Evolutionary conservation across 306 rosid species (phyloP).

Genomic region (Trifolium fragiferum): DNA sequence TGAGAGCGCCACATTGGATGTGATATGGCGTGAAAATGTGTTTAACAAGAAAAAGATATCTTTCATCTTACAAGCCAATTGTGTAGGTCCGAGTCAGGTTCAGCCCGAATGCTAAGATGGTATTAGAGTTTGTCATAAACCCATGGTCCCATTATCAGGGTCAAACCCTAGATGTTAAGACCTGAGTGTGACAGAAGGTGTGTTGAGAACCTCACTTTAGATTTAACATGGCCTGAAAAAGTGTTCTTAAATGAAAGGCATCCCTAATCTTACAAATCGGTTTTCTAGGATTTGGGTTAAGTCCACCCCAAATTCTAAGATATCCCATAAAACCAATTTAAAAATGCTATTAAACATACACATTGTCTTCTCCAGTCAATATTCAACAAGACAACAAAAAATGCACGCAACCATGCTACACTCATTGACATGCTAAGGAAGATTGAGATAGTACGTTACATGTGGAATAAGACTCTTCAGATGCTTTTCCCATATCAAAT

Average conservation of each 20-base stretch:
- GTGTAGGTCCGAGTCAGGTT: background rate
- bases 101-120: background rate
- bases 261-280: background rate
- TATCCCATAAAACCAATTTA: constrained; percentile 31
- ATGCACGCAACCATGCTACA: constrained; percentile 13
- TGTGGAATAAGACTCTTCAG: constrained; percentile 94
- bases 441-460: constrained; percentile 50
- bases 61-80: background rate
- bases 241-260: background rate
- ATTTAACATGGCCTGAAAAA: background rate
- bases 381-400: constrained; percentile 1
- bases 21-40: background rate
- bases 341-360: constrained; percentile 19
- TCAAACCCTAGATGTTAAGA: background rate
- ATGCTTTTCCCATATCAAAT: constrained; percentile 83
- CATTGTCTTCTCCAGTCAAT: background rate
- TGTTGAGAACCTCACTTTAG: background rate
- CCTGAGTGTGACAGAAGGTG: background rate
- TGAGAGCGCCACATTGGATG: background rate
- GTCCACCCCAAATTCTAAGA: background rate
- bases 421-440: constrained; percentile 31
- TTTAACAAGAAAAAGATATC: background rate
- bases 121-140: background rate
- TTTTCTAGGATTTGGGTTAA: background rate
- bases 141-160: background rate